Evolutionary conservation across 225 moss, liverwort and hornwort species (phyloP).

Genomic region (Polytrichum commune): DNA sequence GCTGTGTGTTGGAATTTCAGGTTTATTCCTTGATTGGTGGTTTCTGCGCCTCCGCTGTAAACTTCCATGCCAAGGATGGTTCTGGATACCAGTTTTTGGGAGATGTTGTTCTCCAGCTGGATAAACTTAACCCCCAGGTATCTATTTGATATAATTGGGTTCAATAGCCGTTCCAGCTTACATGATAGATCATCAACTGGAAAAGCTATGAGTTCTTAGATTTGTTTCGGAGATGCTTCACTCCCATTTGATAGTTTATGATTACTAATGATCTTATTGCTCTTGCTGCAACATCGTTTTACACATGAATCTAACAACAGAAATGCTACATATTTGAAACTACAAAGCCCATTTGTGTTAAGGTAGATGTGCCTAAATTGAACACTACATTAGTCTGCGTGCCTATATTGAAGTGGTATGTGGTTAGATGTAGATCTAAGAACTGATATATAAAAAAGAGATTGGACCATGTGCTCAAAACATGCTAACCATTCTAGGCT

Average conservation of each 20-base stretch:
- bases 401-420: too few species aligned
- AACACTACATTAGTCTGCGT: not conserved
- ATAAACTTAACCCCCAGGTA: slow-evolving; percentile 96
- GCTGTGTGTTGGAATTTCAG: slow-evolving; percentile 23
- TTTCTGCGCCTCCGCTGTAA: slow-evolving; percentile 78
- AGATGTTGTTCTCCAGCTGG: slow-evolving; percentile 82
- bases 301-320: not conserved
- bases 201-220: too few species aligned
- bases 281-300: not conserved
- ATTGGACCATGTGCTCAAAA: too few species aligned
- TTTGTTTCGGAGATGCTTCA: too few species aligned
- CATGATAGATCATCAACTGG: too few species aligned
- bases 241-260: too few species aligned
- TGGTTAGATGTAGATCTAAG: too few species aligned
- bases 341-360: too few species aligned
- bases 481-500: too few species aligned
- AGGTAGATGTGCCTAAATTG: not conserved
- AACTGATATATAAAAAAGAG: too few species aligned
- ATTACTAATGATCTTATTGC: not conserved
- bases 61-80: slow-evolving; percentile 87
- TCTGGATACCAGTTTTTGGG: slow-evolving; percentile 86
- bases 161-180: too few species aligned
- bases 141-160: too few species aligned
- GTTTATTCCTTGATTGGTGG: slow-evolving; percentile 92
- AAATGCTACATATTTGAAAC: not conserved